Conservation (phyloP, 495 filamentous ascomycete genomes). For the Aspergillus kassunensis region DNA sequence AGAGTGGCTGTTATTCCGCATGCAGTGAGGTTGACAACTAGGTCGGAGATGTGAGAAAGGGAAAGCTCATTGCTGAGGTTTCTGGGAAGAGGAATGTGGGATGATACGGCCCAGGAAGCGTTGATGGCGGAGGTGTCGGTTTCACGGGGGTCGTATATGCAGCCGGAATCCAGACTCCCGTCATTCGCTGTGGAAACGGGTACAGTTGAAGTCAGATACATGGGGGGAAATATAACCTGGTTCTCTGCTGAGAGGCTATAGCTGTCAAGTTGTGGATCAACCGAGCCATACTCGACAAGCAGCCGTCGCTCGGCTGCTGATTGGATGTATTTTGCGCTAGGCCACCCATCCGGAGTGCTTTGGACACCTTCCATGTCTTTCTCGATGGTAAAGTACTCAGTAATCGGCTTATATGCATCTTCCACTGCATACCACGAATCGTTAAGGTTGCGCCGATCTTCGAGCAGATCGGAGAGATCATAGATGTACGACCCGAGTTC, state of each 20-base stretch:
- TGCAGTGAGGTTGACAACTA: conserved; percentile 40
- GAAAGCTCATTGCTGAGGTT: conserved; percentile 30
- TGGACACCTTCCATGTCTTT: conserved; percentile 29
- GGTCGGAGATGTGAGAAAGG: conserved; percentile 26
- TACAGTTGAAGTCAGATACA: conserved; percentile 30
- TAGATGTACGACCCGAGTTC: conserved; percentile 51
- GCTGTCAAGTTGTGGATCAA: conserved; percentile 53
- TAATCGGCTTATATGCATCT: conserved; percentile 41
- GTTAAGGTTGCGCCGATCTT: conserved; percentile 54
- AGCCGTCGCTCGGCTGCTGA: conserved; percentile 47
- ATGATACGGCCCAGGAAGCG: conserved; percentile 54
- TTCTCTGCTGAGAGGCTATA: conserved; percentile 47
- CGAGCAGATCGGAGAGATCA: conserved; percentile 37
- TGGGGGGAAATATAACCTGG: conserved; percentile 40
- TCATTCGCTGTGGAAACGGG: conserved; percentile 23
- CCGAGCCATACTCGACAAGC: conserved; percentile 48
- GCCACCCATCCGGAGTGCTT: conserved; percentile 62
- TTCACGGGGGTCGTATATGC: conserved; percentile 43
- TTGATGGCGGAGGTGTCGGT: conserved; percentile 43
- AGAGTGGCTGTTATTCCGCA: conserved; percentile 59
- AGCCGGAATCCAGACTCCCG: conserved; percentile 45
- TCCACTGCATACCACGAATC: conserved; percentile 53
- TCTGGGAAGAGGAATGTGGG: conserved; percentile 24
- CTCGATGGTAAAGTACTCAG: conserved; percentile 49
- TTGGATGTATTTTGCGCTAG: conserved; percentile 52